Evolutionary conservation across 306 rosid species (phyloP), one percentile per base, ranked within the genome.

Genomic region (Glycine latifolia): DNA sequence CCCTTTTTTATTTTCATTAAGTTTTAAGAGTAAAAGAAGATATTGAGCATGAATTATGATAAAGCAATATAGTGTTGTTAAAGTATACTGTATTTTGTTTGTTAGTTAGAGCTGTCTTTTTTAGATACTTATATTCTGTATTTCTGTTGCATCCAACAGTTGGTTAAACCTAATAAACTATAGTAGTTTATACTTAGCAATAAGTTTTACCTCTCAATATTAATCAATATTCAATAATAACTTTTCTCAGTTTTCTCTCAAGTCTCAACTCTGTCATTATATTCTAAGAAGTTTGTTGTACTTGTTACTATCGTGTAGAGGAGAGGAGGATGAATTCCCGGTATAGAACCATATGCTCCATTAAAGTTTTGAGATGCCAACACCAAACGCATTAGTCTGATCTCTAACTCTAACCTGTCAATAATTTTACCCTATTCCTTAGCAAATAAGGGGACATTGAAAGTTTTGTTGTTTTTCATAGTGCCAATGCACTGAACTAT

Each of bases 281-380:
- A 3, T 62, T 62, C 10, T 62, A 62, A 11, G 9, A 62, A 58
- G 54, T 50, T 48, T 78, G 54, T 26, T 37, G 41, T 37, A 54
- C 81, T 77, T 26, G 31, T 26, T 26, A 26, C 31, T 26, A 26
- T 26, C 0, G 31, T 26, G 31, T 26, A 37, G 66, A 76, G 71
- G 14, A 60, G 73, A 37, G 60, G 60, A 50, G 60, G 82, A 43
- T 8, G 41, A 65, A 66, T 11, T 76, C 44, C 71, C 39, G 56
- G 67, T 72, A 48, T 26, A 12, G 26, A 71, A 72, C 13, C 16
- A 33, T 56, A 47, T 59, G 44, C 17, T 35, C 58, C 3, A 2
- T 61, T 77, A 50, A 59, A 62, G 82, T 71, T 63, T 70, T 37
- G 3, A 50, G 74, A 60, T 20, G 67, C 56, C 35, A 76, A 48